Evolutionary conservation across 129 eudicot species (phyloP).

Genomic region (Glebionis coronaria): DNA sequence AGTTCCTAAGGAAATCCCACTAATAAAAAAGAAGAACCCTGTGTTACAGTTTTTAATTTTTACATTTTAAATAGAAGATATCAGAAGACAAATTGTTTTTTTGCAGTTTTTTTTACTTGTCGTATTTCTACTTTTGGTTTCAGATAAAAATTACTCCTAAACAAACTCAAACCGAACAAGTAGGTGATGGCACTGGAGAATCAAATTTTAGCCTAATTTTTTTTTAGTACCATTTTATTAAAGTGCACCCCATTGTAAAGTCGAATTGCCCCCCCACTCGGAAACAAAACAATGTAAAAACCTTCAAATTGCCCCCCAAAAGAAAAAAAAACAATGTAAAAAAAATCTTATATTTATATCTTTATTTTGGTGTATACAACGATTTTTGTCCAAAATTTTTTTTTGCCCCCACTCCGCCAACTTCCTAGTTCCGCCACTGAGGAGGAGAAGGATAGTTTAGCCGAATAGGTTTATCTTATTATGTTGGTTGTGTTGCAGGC

Average conservation of each 20-base stretch:
- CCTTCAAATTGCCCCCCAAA: too few species aligned
- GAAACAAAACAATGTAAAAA: too few species aligned
- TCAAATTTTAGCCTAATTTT: too few species aligned
- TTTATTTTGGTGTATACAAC: too few species aligned
- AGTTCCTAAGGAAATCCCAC: conserved; percentile 88
- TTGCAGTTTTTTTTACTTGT: neutral
- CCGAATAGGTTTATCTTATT: conserved; percentile 2
- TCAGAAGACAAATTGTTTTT: neutral
- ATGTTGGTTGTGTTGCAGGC: conserved; percentile 45
- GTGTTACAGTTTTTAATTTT: conserved; percentile 63
- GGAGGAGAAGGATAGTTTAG: neutral
- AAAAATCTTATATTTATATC: too few species aligned
- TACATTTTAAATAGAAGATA: neutral
- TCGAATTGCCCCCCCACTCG: too few species aligned
- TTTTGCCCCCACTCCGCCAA: too few species aligned
- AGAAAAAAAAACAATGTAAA: too few species aligned
- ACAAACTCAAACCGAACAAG: conserved; percentile 47
- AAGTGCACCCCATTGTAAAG: too few species aligned
- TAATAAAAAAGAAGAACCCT: conserved; percentile 79
- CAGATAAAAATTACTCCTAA: conserved; percentile 78
- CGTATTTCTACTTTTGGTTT: conserved; percentile 16
- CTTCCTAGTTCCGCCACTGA: too few species aligned
- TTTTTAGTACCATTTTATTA: too few species aligned
- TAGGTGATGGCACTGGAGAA: conserved; percentile 29
- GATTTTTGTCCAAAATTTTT: too few species aligned